Evolutionary conservation across 805 yeast genomes (phyloP).

Genomic region (Teunomyces cretensis): DNA sequence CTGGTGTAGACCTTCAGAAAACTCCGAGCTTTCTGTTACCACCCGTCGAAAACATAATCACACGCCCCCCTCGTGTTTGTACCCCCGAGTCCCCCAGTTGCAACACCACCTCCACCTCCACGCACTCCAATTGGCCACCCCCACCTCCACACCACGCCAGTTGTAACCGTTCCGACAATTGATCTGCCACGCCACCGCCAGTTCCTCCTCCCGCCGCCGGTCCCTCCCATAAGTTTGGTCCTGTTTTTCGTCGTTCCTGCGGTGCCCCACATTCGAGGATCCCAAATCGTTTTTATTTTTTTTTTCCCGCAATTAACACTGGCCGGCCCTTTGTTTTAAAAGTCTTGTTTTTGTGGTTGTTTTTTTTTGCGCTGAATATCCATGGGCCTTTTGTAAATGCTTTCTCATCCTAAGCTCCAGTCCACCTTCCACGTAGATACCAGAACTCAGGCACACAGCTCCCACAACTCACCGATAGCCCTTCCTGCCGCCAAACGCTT

Average conservation of each 20-base stretch:
- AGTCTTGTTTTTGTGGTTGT: neutral
- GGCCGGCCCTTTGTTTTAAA: neutral
- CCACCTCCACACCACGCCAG: too few relatives aligned
- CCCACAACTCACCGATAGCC: neutral
- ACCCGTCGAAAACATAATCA: neutral
- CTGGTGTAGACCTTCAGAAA: too few relatives aligned
- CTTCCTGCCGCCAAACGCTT: neutral
- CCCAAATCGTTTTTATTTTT: neutral
- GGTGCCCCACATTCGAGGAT: constrained; percentile 1
- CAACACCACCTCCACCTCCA: too few relatives aligned
- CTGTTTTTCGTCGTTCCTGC: neutral
- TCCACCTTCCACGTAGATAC: constrained; percentile 1
- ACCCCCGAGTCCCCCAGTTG: too few relatives aligned
- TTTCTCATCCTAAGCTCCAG: constrained; percentile 1
- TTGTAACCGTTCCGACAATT: too few relatives aligned
- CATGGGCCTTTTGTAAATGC: constrained; percentile 2
- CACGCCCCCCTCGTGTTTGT: too few relatives aligned
- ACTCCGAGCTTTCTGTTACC: neutral
- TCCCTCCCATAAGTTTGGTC: too few relatives aligned
- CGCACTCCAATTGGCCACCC: too few relatives aligned
- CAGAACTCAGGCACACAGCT: neutral
- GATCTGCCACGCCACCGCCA: too few relatives aligned
- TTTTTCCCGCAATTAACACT: neutral
- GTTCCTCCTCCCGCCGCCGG: too few relatives aligned
- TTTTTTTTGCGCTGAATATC: neutral